These are phyloP conservation scores for Trichoderma harzianum DNA, from an alignment of 2,329 filamentous ascomycete species.

Conservation along the genomic window DNA sequence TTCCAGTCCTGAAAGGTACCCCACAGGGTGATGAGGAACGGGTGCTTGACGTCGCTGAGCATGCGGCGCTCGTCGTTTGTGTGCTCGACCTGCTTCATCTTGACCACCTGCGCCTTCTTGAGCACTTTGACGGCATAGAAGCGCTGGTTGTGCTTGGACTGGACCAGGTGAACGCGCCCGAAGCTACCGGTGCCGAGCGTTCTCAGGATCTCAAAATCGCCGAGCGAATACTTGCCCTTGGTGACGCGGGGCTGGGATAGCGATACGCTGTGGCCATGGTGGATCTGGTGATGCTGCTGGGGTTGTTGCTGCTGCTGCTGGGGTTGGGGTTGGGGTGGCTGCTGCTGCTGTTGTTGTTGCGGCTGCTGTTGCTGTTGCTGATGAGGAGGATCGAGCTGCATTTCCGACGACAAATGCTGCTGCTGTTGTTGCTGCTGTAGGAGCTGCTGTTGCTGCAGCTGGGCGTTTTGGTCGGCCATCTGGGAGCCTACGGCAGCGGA, in stretches of 20 bases:
- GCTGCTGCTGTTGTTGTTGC: conserved; percentile 31
- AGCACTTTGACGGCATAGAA: conserved; percentile 98
- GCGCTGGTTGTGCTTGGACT: conserved; percentile 95
- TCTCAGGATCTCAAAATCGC: conserved; percentile 83
- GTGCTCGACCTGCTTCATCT: conserved; percentile 99
- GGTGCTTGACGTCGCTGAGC: conserved; percentile 95
- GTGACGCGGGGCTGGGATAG: conserved; percentile 61
- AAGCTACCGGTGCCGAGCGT: conserved; percentile 97
- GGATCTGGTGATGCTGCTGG: conserved; percentile 30
- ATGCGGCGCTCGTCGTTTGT: conserved; percentile 97
- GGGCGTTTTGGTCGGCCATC: conserved; percentile 17
- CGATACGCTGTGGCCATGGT: conserved; percentile 31
- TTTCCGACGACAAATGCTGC: conserved; percentile 30
- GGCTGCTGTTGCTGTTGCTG: conserved; percentile 21
- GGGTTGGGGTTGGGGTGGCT: conserved; percentile 18
- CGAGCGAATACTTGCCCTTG: conserved; percentile 94
- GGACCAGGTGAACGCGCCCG: conserved; percentile 91
- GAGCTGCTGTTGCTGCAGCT: conserved; percentile 20
- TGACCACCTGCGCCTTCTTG: conserved; percentile 97
- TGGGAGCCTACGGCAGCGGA: conserved; percentile 21
- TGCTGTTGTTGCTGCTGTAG: conserved; percentile 29
- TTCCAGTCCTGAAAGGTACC: conserved; percentile 94
- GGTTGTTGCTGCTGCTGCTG: conserved; percentile 22
- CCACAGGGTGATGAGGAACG: conserved; percentile 96
- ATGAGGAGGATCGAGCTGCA: conserved; percentile 16